Conservation (phyloP, 441 rosid genomes). For the Eutrema salsugineum region DNA sequence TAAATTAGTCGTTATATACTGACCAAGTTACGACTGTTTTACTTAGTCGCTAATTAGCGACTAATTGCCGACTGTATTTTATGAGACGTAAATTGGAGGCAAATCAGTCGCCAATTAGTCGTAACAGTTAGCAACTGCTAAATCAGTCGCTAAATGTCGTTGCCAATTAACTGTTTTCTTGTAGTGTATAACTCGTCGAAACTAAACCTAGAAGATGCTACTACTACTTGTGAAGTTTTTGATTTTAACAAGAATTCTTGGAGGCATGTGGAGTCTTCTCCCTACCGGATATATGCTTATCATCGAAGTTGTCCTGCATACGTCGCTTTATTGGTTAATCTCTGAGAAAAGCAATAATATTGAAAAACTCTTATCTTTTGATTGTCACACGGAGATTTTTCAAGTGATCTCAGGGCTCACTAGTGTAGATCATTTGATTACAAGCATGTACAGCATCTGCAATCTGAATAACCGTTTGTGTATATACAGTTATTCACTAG, state of each 20-base stretch:
- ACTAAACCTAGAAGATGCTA: neutral
- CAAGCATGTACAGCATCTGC: neutral
- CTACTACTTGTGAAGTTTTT: neutral
- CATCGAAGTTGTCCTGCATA: neutral
- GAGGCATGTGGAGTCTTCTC: neutral
- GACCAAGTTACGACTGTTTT: too few relatives aligned
- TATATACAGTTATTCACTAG: neutral
- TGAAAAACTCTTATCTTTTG: neutral
- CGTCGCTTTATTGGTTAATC: neutral
- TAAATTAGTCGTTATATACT: too few relatives aligned
- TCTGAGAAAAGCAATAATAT: too few relatives aligned
- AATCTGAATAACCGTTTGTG: neutral
- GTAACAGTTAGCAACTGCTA: too few relatives aligned
- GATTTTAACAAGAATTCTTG: neutral
- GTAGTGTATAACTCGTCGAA: neutral
- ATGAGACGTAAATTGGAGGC: too few relatives aligned
- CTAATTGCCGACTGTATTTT: too few relatives aligned
- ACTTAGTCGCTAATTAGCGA: too few relatives aligned
- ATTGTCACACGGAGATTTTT: neutral
- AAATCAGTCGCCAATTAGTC: too few relatives aligned
- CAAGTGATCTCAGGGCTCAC: neutral
- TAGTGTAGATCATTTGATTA: too few relatives aligned
- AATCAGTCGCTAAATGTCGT: too few relatives aligned
- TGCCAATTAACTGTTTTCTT: too few relatives aligned
- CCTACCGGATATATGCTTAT: neutral